Percentiles rank a stretch among this genome's conserved stretches.
Evolutionary conservation across 2,329 filamentous ascomycete genomes (phyloP).

Genomic region (Capronia coronata): DNA sequence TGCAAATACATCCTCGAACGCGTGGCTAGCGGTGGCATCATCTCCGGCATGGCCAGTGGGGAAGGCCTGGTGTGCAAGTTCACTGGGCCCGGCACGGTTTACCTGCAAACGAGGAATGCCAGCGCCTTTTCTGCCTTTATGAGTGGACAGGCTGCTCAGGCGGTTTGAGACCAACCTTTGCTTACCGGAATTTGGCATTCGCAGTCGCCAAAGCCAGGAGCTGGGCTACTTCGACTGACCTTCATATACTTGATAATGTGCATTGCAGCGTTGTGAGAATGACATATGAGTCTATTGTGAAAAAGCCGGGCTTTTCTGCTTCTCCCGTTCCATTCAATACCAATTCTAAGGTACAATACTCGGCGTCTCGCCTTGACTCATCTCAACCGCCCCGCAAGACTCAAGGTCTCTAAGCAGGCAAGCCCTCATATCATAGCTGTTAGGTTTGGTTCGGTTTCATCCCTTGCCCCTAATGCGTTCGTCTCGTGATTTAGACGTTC

Average conservation of each 20-base stretch:
- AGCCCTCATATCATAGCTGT: background rate
- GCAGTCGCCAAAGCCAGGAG: no score
- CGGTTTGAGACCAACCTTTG: conserved; percentile 4
- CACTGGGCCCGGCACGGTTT: conserved; percentile 80
- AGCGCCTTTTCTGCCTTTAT: conserved; percentile 50
- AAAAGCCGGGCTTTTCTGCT: no score
- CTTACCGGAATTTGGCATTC: background rate
- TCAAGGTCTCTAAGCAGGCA: background rate
- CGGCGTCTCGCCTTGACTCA: background rate
- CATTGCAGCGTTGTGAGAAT: no score
- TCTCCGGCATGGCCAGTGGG: conserved; percentile 73
- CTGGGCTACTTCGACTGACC: no score
- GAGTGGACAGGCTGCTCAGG: conserved; percentile 11
- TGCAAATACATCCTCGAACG: conserved; percentile 88
- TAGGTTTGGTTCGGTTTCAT: background rate
- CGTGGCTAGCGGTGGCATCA: conserved; percentile 80
- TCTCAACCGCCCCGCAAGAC: background rate
- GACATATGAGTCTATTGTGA: no score
- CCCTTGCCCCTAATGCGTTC: background rate
- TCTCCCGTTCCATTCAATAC: background rate
- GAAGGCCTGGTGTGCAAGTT: conserved; percentile 96
- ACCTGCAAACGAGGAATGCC: conserved; percentile 85
- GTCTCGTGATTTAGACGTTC: conserved; percentile 55
- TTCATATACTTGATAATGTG: background rate
- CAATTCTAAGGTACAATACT: background rate